phyloP scores from a whole-genome alignment of 371 early-diverging fungal species.

The Mortierella sp. region DNA sequence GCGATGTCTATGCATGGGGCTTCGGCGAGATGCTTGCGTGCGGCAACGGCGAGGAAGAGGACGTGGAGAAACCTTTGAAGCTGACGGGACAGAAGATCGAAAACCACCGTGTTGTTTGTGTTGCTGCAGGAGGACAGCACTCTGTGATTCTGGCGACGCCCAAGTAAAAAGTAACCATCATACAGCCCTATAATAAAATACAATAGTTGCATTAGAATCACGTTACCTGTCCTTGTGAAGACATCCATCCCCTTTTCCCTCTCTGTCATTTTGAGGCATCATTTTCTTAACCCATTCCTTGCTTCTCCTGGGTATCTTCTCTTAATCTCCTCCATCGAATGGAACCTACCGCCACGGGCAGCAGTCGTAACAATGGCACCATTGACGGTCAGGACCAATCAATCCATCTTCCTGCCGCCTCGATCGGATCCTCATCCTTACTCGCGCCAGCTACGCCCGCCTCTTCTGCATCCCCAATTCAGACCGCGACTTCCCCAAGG shows the following conservation, averaged over 20 bases:
- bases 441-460: slow-evolving; percentile 25
- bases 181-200: too few species aligned
- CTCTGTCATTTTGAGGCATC: too few species aligned
- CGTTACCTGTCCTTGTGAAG: too few species aligned
- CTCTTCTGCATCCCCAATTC: slow-evolving; percentile 25
- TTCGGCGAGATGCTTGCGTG: slow-evolving; percentile 82
- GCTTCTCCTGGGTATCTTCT: too few species aligned
- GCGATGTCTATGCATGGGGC: slow-evolving; percentile 93
- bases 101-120: slow-evolving; percentile 60
- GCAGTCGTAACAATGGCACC: not conserved
- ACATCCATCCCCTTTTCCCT: too few species aligned
- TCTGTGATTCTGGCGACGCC: slow-evolving; percentile 65
- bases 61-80: slow-evolving; percentile 53
- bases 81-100: slow-evolving; percentile 49
- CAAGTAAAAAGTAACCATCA: slow-evolving; percentile 4
- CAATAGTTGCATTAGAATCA: too few species aligned
- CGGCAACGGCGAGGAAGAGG: slow-evolving; percentile 82
- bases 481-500: slow-evolving; percentile 50
- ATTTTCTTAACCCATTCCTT: too few species aligned
- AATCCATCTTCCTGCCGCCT: not conserved
- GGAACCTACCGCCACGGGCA: too few species aligned
- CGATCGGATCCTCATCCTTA: slow-evolving; percentile 12
- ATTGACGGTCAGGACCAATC: not conserved
- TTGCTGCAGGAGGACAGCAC: slow-evolving; percentile 84
- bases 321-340: too few species aligned